Percentiles rank a stretch among this genome's conserved stretches.
These are phyloP conservation scores for Bruguiera gymnorhiza DNA, from an alignment of 345 rosid genomes.

Conservation along the genomic window DNA sequence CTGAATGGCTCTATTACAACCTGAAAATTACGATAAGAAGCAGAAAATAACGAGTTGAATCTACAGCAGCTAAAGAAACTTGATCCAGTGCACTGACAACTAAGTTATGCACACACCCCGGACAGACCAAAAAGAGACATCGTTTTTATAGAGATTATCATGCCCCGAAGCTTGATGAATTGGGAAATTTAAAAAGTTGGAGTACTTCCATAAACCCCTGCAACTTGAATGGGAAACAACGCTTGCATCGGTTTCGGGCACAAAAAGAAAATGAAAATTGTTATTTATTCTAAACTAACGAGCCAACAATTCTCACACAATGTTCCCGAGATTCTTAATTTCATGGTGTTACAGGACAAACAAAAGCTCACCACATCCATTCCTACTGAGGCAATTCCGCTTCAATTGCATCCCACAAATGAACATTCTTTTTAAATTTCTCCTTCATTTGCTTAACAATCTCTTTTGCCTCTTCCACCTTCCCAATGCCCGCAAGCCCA, in stretches of 20 bases:
- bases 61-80: no score
- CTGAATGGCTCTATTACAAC: no score
- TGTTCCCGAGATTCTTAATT: neutral
- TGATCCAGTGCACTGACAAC: no score
- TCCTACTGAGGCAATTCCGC: conserved; percentile 55
- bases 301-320: neutral
- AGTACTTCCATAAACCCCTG: no score
- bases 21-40: no score
- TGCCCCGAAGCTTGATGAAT: no score
- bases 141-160: no score
- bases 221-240: neutral
- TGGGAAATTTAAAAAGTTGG: no score
- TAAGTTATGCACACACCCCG: no score
- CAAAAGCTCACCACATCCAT: conserved; percentile 1
- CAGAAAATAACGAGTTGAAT: no score
- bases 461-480: conserved; percentile 59
- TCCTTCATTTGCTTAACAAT: conserved; percentile 51
- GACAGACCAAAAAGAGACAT: no score
- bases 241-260: neutral
- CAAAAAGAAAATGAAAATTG: neutral
- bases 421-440: conserved; percentile 45
- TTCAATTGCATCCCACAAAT: conserved; percentile 78
- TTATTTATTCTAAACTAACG: neutral
- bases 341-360: neutral
- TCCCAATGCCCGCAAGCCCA: conserved; percentile 50